phyloP scores from a whole-genome alignment of 768 basidiomycete genomes.

The Cystofilobasidium bisporidii region DNA sequence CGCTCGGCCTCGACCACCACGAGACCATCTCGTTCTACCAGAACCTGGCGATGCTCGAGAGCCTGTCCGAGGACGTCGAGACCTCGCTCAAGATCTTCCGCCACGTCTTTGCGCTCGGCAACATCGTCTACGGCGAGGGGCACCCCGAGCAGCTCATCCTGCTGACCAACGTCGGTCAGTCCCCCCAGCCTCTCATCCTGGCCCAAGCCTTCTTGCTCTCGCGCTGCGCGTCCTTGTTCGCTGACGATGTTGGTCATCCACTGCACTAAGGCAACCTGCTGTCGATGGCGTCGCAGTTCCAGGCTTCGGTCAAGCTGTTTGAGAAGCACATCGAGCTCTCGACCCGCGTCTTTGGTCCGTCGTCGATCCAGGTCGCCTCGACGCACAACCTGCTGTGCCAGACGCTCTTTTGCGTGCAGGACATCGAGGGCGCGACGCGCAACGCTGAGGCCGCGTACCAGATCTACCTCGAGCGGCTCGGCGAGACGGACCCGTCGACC shows the following conservation, averaged over 20 bases:
- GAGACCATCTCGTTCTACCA: conserved; percentile 43
- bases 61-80: conserved; percentile 38
- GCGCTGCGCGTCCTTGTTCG: neutral
- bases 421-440: conserved; percentile 37
- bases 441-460: conserved; percentile 34
- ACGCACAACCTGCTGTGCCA: conserved; percentile 41
- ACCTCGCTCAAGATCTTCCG: conserved; percentile 39
- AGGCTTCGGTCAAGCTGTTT: conserved; percentile 38
- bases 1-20: conserved; percentile 40
- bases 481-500: conserved; percentile 38
- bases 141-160: conserved; percentile 42
- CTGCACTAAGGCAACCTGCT: conserved; percentile 41
- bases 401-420: conserved; percentile 39
- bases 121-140: conserved; percentile 40
- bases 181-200: too few species aligned
- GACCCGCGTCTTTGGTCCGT: conserved; percentile 38
- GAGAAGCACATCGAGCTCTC: conserved; percentile 35
- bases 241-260: conserved; percentile 31
- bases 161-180: conserved; percentile 29
- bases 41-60: conserved; percentile 43
- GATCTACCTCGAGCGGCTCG: conserved; percentile 39
- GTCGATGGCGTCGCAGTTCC: conserved; percentile 34
- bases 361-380: conserved; percentile 40
- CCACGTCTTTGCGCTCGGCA: conserved; percentile 42
- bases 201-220: too few species aligned